Base-by-base conservation (phyloP, 2,329 filamentous ascomycete species). In the Arthroderma uncinatum region DNA sequence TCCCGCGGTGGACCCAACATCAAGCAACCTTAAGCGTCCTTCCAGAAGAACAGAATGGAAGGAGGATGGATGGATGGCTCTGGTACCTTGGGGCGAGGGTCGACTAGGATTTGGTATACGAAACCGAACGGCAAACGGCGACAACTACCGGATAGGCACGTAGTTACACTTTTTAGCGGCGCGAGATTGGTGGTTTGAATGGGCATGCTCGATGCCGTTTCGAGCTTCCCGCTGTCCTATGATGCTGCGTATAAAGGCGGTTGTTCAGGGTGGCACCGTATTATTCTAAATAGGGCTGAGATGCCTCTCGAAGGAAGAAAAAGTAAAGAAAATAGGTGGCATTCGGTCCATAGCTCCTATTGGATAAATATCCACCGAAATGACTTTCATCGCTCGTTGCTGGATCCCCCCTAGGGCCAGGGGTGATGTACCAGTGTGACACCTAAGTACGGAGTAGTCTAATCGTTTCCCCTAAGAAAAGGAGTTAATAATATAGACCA, bases 11-110 rank as follows among this genome's bases (percentile, higher is more conserved):
- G 50, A 37, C 30, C 50, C n/a, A 34, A 48, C 9, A 48, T 14
- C 28, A 28, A 33, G 47, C 50, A 53, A 53, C 50, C 50, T 53
- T 53, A 53, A 53, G 50, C 50, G 28, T 25, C 25, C 50, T 53
- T 53, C 50, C 30, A 53, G 42, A 48, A 48, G 19, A n/a, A 25
- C 19, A 28, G 42, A 48, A 48, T 25, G 4, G 10, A 48, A n/a
- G 30, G 28, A 28, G 25, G 25, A 52, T n/a, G 30, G 19, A 23
- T 21, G 50, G 23, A 44, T 9, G 28, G 30, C 19, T 19, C 12
- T 21, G 21, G 8, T n/a, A 16, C 16, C n/a, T 44, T 7, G 44
- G 19, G 10, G 21, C 44, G 44, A 53, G 25, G 28, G 23, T 28
- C 1, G 42, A 48, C 36, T n/a, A 39, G 36, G 36, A 39, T 39